These are phyloP conservation scores for Thielaviopsis euricoi DNA, from an alignment of 2,329 filamentous ascomycete genomes.

Conservation along the genomic window DNA sequence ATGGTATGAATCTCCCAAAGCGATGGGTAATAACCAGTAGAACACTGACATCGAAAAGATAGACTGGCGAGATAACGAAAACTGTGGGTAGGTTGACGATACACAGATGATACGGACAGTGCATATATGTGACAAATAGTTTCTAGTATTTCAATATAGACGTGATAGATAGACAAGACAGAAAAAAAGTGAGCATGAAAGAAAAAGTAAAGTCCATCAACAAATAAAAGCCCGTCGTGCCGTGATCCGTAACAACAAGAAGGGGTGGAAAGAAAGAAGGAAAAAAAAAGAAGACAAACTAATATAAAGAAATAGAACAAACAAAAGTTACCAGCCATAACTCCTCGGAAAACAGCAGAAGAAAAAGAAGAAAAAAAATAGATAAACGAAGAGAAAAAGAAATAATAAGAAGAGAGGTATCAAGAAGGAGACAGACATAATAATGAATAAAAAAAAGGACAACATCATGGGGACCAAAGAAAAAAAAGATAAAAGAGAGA, in stretches of 20 bases:
- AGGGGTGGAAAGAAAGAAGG: too few species aligned
- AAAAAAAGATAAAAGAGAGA: not conserved
- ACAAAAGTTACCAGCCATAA: not conserved
- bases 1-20: too few species aligned
- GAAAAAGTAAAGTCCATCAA: not conserved
- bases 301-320: not conserved
- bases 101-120: not conserved
- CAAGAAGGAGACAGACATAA: not conserved
- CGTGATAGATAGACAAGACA: not conserved
- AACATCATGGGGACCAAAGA: not conserved
- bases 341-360: not conserved
- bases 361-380: not conserved
- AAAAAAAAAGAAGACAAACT: not conserved
- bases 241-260: conserved; percentile 2
- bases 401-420: not conserved
- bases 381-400: not conserved
- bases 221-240: conserved; percentile 1
- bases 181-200: not conserved
- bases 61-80: too few species aligned
- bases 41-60: too few species aligned
- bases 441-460: not conserved
- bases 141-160: not conserved
- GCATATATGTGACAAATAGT: not conserved
- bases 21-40: too few species aligned
- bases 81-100: not conserved